Evolutionary conservation across 2,329 filamentous ascomycete genomes (phyloP).

Genomic region (Trichoderma sp.): DNA sequence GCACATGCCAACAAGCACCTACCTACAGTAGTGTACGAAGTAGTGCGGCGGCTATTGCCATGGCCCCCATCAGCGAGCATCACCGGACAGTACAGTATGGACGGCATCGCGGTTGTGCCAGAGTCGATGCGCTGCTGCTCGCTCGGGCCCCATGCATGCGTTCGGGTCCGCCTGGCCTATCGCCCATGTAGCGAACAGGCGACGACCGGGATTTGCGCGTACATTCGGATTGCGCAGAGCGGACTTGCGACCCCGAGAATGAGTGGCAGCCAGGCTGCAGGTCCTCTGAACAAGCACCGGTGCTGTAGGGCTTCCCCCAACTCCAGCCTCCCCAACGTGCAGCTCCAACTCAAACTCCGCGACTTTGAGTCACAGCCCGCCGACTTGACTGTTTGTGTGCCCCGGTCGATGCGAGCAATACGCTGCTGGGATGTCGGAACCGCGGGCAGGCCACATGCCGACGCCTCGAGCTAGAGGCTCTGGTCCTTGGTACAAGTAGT

Average conservation of each 20-base stretch:
- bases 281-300: neutral
- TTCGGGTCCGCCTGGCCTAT: constrained; percentile 19
- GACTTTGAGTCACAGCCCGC: neutral
- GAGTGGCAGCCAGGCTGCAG: neutral
- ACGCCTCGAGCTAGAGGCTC: neutral
- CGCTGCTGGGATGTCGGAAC: neutral
- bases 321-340: neutral
- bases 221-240: constrained; percentile 2
- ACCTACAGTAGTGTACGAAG: neutral
- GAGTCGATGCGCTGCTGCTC: neutral
- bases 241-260: neutral
- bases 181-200: constrained; percentile 6
- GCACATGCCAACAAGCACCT: neutral
- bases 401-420: neutral
- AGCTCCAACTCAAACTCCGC: constrained; percentile 3
- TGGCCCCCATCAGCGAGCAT: neutral
- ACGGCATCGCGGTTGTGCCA: neutral
- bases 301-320: constrained; percentile 5
- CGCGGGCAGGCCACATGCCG: neutral
- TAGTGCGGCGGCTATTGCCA: neutral
- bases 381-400: neutral
- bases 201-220: neutral
- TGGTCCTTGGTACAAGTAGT: too few relatives aligned
- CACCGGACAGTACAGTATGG: neutral
- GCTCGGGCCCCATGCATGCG: constrained; percentile 1